phyloP scores from a whole-genome alignment of 1,139 yeast species.

The Geotrichum klebahnii region DNA sequence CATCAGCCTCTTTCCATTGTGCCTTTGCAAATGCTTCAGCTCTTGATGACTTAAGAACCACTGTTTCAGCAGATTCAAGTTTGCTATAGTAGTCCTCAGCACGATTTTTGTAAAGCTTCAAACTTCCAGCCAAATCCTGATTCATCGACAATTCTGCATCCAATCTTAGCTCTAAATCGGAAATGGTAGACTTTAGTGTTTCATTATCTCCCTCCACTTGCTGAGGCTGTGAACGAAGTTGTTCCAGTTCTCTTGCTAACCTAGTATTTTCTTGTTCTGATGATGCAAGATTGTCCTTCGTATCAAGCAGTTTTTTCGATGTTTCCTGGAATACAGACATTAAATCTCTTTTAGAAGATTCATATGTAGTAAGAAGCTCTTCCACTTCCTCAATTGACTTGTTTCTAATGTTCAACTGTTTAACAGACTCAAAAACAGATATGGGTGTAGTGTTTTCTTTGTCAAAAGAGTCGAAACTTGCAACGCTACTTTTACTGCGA shows the following conservation, averaged over 20 bases:
- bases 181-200: slow-evolving; percentile 13
- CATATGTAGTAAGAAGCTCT: slow-evolving; percentile 27
- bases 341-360: slow-evolving; percentile 44
- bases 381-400: slow-evolving; percentile 30
- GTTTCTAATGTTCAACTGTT: slow-evolving; percentile 26
- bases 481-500: slow-evolving; percentile 12
- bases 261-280: slow-evolving; percentile 49
- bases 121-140: slow-evolving; percentile 49
- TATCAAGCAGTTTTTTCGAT: slow-evolving; percentile 47
- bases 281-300: slow-evolving; percentile 49
- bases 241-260: slow-evolving; percentile 48
- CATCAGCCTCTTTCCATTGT: slow-evolving; percentile 56
- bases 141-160: slow-evolving; percentile 53
- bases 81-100: slow-evolving; percentile 73
- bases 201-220: slow-evolving; percentile 19
- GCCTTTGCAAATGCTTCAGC: slow-evolving; percentile 55
- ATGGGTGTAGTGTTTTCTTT: slow-evolving; percentile 14
- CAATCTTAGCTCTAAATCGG: slow-evolving; percentile 44
- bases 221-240: slow-evolving; percentile 24
- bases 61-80: slow-evolving; percentile 74
- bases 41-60: slow-evolving; percentile 57
- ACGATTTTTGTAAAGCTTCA: slow-evolving; percentile 62
- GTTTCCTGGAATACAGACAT: slow-evolving; percentile 55
- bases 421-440: slow-evolving; percentile 23
- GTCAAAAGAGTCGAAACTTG: slow-evolving; percentile 5